Evolutionary conservation across 1,139 yeast species (phyloP).

Genomic region (Saccharomyces hybrid): DNA sequence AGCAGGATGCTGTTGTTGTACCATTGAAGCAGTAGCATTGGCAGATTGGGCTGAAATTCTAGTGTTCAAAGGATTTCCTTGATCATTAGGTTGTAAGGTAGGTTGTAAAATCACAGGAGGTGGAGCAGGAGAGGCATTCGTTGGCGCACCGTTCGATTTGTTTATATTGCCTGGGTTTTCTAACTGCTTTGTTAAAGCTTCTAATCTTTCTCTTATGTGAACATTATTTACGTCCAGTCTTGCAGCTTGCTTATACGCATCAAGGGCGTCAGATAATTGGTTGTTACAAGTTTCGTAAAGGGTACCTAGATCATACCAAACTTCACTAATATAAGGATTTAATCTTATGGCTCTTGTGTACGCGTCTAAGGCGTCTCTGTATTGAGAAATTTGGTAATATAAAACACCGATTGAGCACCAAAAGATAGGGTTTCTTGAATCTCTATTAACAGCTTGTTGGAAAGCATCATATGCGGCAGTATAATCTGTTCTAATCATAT

Average conservation of each 20-base stretch:
- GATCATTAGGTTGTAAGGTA: conserved; percentile 26
- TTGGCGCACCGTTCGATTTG: background rate
- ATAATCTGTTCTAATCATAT: conserved; percentile 92
- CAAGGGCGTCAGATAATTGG: conserved; percentile 89
- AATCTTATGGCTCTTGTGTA: conserved; percentile 92
- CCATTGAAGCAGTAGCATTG: background rate
- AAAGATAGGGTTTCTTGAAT: conserved; percentile 92
- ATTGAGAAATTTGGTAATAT: conserved; percentile 91
- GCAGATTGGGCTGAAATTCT: conserved; percentile 11
- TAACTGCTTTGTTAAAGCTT: conserved; percentile 57
- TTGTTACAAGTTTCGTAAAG: conserved; percentile 94
- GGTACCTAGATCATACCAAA: conserved; percentile 97
- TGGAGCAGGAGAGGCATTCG: conserved; percentile 5
- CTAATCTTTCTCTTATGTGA: conserved; percentile 86
- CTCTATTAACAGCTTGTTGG: conserved; percentile 97
- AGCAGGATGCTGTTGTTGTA: conserved; percentile 16
- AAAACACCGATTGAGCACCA: conserved; percentile 98
- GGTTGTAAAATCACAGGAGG: conserved; percentile 30
- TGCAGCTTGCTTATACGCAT: conserved; percentile 94
- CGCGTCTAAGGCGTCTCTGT: conserved; percentile 94
- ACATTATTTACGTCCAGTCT: conserved; percentile 90
- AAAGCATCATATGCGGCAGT: conserved; percentile 96
- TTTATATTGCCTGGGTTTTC: conserved; percentile 12
- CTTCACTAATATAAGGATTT: conserved; percentile 93
- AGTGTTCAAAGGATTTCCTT: conserved; percentile 25